These are phyloP conservation scores for Cetradonia linearis DNA, from an alignment of 495 filamentous ascomycete genomes.

Conservation along the genomic window DNA sequence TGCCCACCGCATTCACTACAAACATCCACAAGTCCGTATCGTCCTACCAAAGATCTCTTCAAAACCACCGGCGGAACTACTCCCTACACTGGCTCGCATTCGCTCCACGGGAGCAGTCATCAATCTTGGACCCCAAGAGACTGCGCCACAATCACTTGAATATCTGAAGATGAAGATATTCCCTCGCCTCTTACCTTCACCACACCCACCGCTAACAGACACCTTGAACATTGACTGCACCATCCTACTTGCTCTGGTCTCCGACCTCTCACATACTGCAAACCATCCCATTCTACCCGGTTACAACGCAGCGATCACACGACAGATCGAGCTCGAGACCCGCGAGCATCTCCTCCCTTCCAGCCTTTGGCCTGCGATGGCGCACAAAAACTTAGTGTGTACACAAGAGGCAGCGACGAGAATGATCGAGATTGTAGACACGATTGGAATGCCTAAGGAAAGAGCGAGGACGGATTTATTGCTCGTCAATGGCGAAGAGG, in stretches of 20 bases:
- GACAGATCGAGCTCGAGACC: constrained; percentile 57
- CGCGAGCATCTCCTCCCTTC: constrained; percentile 48
- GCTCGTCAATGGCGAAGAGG: constrained; percentile 34
- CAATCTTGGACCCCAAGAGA: constrained; percentile 23
- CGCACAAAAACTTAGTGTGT: constrained; percentile 44
- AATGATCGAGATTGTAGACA: constrained; percentile 57
- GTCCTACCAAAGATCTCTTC: constrained; percentile 49
- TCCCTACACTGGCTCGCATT: constrained; percentile 47
- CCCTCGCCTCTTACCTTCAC: constrained; percentile 42
- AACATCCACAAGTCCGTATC: constrained; percentile 47
- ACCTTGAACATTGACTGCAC: constrained; percentile 67
- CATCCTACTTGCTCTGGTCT: constrained; percentile 57
- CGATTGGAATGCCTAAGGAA: constrained; percentile 56
- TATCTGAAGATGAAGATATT: constrained; percentile 24
- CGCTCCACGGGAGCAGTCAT: constrained; percentile 46
- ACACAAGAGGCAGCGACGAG: constrained; percentile 51
- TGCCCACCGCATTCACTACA: constrained; percentile 46
- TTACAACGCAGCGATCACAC: constrained; percentile 46
- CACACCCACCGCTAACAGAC: constrained; percentile 44
- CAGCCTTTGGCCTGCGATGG: constrained; percentile 55
- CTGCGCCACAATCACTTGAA: constrained; percentile 5
- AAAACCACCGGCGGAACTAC: constrained; percentile 42
- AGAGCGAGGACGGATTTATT: constrained; percentile 45
- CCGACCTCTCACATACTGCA: constrained; percentile 52
- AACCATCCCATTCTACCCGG: constrained; percentile 32